phyloP scores from a whole-genome alignment of 2,329 filamentous ascomycete species.

The Lasiodiplodia theobromae region DNA sequence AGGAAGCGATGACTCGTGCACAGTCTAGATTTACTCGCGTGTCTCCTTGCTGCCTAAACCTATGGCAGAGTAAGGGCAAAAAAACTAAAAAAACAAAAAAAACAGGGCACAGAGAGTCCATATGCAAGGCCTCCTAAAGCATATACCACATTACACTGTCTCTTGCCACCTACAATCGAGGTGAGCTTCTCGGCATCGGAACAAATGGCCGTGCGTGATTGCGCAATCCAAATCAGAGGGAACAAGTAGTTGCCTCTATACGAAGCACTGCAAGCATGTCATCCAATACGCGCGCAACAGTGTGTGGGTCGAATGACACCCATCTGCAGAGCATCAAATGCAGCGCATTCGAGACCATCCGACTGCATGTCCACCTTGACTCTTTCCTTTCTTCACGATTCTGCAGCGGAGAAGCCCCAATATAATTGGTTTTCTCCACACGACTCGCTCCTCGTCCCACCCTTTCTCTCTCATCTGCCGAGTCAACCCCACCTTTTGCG shows the following conservation, averaged over 20 bases:
- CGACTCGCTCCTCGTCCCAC: not conserved
- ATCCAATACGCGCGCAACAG: not conserved
- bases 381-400: not conserved
- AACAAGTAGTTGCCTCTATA: not conserved
- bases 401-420: not conserved
- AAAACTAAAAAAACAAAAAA: not conserved
- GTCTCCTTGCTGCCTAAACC: not conserved
- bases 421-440: not conserved
- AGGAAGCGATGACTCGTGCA: not conserved
- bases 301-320: not conserved
- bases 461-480: not conserved
- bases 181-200: not conserved
- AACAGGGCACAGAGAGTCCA: not conserved
- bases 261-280: not conserved
- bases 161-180: not conserved
- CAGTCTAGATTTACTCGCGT: not conserved
- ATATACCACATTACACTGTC: slow-evolving; percentile 11
- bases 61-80: not conserved
- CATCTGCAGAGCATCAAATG: not conserved
- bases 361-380: too few species aligned
- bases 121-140: not conserved
- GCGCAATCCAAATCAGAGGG: too few species aligned
- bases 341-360: not conserved
- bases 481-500: not conserved
- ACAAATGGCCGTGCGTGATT: not conserved